These are phyloP conservation scores for Microdochium trichocladiopsis DNA, from an alignment of 2,329 filamentous ascomycete genomes.

Conservation along the genomic window DNA sequence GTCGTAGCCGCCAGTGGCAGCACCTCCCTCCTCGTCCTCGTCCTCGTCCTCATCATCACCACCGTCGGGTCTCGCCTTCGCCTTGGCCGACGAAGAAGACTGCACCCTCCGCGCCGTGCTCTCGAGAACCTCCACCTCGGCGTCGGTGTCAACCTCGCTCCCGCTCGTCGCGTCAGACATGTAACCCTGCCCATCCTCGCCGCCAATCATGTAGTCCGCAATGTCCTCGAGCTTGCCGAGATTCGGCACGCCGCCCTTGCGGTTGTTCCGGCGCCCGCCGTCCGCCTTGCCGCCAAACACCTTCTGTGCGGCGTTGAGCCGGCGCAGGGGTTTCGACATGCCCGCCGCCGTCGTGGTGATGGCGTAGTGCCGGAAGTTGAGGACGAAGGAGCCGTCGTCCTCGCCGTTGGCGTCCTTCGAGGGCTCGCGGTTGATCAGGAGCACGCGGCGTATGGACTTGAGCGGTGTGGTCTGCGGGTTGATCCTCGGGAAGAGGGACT, in stretches of 20 bases:
- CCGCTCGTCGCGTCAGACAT: slow-evolving; percentile 80
- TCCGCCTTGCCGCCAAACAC: slow-evolving; percentile 46
- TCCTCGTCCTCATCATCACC: slow-evolving; percentile 29
- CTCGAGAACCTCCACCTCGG: slow-evolving; percentile 81
- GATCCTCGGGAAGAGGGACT: slow-evolving; percentile 92
- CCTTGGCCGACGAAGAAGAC: slow-evolving; percentile 26
- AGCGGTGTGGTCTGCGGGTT: slow-evolving; percentile 86
- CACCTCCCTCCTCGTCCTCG: slow-evolving; percentile 33
- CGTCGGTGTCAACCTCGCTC: slow-evolving; percentile 88
- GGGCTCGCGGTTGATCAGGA: slow-evolving; percentile 80
- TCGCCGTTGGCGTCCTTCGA: slow-evolving; percentile 46
- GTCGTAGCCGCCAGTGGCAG: slow-evolving; percentile 33
- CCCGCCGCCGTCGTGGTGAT: slow-evolving; percentile 86
- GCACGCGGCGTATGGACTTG: slow-evolving; percentile 83
- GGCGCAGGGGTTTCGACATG: slow-evolving; percentile 74
- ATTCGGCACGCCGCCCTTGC: slow-evolving; percentile 74
- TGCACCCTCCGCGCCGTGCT: slow-evolving; percentile 56
- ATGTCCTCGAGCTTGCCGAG: slow-evolving; percentile 88
- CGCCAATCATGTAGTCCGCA: slow-evolving; percentile 87
- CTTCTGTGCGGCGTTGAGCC: slow-evolving; percentile 80
- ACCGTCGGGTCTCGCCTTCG: slow-evolving; percentile 35
- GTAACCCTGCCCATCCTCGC: slow-evolving; percentile 71
- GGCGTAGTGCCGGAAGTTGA: slow-evolving; percentile 89
- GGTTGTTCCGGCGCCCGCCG: slow-evolving; percentile 31
- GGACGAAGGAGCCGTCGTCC: slow-evolving; percentile 64